Base-by-base conservation (phyloP, 2,329 filamentous ascomycete genomes). In the Neopestalotiopsis sp. region DNA sequence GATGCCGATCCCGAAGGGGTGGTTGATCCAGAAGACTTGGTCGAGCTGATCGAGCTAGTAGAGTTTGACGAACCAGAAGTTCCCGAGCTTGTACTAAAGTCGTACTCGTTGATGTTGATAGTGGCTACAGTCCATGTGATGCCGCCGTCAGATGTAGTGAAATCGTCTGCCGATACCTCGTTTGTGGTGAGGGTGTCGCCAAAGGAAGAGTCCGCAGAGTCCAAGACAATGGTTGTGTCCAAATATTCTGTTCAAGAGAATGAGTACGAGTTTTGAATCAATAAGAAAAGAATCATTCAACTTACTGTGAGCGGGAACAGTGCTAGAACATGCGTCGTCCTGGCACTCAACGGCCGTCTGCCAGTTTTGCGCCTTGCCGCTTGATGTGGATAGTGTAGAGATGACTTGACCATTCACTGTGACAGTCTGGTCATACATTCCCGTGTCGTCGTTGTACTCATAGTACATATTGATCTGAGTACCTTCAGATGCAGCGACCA, bases 341-440 rank as follows among this genome's bases (percentile, higher is more conserved):
- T 59, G 57, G 57, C 57, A 59, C 17, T 59, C 57, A 13, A 59
- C 57, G n/a, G 57, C 57, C 0, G 57, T 59, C 57, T 59, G 57
- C 57, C 57, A 59, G 57, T 59, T 59, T 24, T 24, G n/a, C 1
- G 57, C 57, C 3, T 59, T 59, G 4, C 57, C 57, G 5, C 20
- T 30, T 14, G 57, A 59, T 1, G 57, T 59, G 4, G 57, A 59
- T 0, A 59, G 57, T 5, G 57, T 59, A 10, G 57, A 59, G 13
- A 59, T 28, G 20, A 59, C 57, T 28, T 59, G 7, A 7, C 57
- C 57, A 20, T 59, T 59, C 57, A 59, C 57, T 4, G 57, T 30
- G 4, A 59, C 57, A 7, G 57, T 59, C 57, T 59, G 57, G 57
- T 59, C 57, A 28, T 59, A 59, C 57, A 59, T 59, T 14, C 32